Evolutionary conservation across 2,329 filamentous ascomycete genomes (phyloP).

Genomic region (Trichoderma afroharzianum): DNA sequence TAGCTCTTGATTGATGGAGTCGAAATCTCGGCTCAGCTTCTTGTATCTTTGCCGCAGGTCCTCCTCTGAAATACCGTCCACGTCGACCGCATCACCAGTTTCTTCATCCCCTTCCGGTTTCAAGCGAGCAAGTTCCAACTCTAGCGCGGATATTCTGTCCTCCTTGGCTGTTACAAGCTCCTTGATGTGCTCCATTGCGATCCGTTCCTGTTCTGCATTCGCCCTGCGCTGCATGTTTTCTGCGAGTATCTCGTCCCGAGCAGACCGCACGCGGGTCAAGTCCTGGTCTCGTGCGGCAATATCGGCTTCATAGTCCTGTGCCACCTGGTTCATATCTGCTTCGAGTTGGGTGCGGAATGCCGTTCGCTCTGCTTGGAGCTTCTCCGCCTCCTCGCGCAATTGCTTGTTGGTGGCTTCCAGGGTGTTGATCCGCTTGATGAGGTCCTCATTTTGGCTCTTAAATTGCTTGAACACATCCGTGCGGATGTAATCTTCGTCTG

Average conservation of each 20-base stretch:
- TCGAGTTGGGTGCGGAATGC: constrained; percentile 78
- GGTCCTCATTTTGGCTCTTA: constrained; percentile 85
- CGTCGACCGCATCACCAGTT: constrained; percentile 41
- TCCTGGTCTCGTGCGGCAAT: constrained; percentile 79
- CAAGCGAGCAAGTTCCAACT: constrained; percentile 76
- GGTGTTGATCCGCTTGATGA: constrained; percentile 87
- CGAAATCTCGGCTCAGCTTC: constrained; percentile 74
- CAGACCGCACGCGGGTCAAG: constrained; percentile 77
- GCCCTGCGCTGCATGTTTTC: constrained; percentile 78
- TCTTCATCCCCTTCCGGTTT: constrained; percentile 46
- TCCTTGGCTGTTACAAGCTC: constrained; percentile 78
- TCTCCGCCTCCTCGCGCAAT: constrained; percentile 79
- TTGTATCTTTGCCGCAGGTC: constrained; percentile 71
- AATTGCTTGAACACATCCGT: constrained; percentile 92
- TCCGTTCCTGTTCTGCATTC: constrained; percentile 70
- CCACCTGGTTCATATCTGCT: constrained; percentile 68
- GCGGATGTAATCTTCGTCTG: constrained; percentile 89
- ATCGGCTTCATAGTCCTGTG: constrained; percentile 77
- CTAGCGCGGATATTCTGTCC: constrained; percentile 74
- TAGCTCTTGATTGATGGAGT: constrained; percentile 81
- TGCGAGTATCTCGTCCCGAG: constrained; percentile 79
- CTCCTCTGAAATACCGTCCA: constrained; percentile 62
- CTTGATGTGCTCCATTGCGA: constrained; percentile 68
- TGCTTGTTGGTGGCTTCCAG: constrained; percentile 85
- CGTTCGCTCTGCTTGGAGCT: constrained; percentile 78